Conservation (phyloP, 2,329 filamentous ascomycete genomes). For the Claviceps africana region DNA sequence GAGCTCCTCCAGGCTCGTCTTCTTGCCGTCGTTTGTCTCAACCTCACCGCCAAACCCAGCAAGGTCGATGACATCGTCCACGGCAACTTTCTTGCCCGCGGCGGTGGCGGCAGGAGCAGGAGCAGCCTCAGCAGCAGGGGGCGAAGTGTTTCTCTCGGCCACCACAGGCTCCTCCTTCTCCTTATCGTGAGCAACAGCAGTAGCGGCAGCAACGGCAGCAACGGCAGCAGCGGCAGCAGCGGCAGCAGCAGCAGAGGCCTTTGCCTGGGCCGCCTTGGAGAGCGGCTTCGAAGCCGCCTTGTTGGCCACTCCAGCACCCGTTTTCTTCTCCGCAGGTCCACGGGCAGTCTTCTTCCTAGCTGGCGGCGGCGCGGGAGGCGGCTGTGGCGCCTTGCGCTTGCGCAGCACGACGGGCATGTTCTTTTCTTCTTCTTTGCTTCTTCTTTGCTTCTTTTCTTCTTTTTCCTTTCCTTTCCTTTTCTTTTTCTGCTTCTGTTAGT, state of each 20-base stretch:
- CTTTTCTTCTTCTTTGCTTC: not conserved
- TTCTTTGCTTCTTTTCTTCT: no score
- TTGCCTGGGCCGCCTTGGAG: not conserved
- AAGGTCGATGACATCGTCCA: slow-evolving; percentile 42
- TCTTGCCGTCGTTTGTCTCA: slow-evolving; percentile 70
- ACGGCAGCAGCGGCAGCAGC: no score
- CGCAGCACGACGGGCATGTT: slow-evolving; percentile 46
- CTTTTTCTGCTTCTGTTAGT: not conserved
- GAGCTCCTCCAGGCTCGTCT: slow-evolving; percentile 66
- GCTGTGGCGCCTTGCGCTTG: slow-evolving; percentile 45
- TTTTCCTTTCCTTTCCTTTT: not conserved
- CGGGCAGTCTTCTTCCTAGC: slow-evolving; percentile 14
- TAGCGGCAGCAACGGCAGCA: no score
- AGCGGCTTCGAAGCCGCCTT: not conserved
- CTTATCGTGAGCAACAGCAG: no score
- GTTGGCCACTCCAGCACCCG: not conserved
- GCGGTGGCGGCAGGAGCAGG: slow-evolving; percentile 6
- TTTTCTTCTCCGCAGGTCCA: not conserved
- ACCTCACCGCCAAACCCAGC: slow-evolving; percentile 56
- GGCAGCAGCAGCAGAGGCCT: not conserved
- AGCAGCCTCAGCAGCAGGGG: not conserved
- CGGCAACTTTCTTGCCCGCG: slow-evolving; percentile 30
- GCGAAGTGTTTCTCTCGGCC: slow-evolving; percentile 13
- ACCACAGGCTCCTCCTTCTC: slow-evolving; percentile 9
- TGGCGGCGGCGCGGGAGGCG: slow-evolving; percentile 30